Evolutionary conservation across 2,329 filamentous ascomycete genomes (phyloP).

Genomic region (Fusarium robinianum): DNA sequence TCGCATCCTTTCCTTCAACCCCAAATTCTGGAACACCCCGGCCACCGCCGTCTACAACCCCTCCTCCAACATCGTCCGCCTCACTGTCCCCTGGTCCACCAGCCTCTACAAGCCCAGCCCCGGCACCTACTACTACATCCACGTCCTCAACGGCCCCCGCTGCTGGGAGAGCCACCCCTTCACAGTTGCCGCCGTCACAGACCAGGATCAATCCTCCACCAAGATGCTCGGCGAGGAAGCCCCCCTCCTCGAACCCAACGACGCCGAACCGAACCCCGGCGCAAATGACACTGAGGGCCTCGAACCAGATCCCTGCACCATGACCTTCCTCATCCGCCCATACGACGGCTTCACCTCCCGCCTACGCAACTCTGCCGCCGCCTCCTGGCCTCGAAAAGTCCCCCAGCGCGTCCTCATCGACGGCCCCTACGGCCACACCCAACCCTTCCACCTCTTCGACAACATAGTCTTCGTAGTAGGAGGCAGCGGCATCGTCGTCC

Average conservation of each 20-base stretch:
- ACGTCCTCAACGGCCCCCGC: slow-evolving; percentile 45
- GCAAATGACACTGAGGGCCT: background rate
- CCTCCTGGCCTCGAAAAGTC: slow-evolving; percentile 30
- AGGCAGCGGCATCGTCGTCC: slow-evolving; percentile 51
- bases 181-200: slow-evolving; percentile 45
- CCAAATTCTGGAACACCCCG: slow-evolving; percentile 43
- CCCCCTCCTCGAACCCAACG: slow-evolving; percentile 38
- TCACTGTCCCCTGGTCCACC: slow-evolving; percentile 44
- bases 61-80: slow-evolving; percentile 48
- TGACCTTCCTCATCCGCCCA: slow-evolving; percentile 52
- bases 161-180: slow-evolving; percentile 58
- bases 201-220: slow-evolving; percentile 10
- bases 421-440: slow-evolving; percentile 50
- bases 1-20: slow-evolving; percentile 49
- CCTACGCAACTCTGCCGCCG: slow-evolving; percentile 40
- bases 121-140: slow-evolving; percentile 53
- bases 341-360: slow-evolving; percentile 51
- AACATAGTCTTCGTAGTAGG: slow-evolving; percentile 50
- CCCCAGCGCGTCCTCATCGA: slow-evolving; percentile 47
- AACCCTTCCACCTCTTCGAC: slow-evolving; percentile 45
- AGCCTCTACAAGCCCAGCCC: slow-evolving; percentile 43
- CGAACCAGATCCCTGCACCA: slow-evolving; percentile 17
- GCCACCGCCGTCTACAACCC: slow-evolving; percentile 44
- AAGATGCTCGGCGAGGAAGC: slow-evolving; percentile 39
- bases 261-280: slow-evolving; percentile 3